Evolutionary conservation across 805 yeast species (phyloP).

Genomic region (Nakazawaea ishiwadae): DNA sequence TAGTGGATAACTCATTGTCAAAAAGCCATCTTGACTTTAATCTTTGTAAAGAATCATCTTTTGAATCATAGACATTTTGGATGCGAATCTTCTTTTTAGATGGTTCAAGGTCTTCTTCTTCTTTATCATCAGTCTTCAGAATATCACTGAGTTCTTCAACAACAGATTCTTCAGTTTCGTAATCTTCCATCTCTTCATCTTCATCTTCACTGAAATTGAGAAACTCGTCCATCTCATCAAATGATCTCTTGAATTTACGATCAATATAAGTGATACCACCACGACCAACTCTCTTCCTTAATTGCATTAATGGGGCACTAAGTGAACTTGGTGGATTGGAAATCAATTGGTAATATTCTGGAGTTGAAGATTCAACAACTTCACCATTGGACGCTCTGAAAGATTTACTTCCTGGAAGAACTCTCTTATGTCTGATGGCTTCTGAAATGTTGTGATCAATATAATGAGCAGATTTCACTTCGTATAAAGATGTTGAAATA

Average conservation of each 20-base stretch:
- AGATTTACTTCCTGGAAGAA: conserved; percentile 38
- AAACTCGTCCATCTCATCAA: conserved; percentile 33
- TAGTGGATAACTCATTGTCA: conserved; percentile 40
- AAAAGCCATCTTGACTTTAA: conserved; percentile 45
- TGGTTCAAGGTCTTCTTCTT: conserved; percentile 2
- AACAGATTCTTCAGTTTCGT: too few species aligned
- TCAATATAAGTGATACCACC: conserved; percentile 69
- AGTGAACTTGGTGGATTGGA: conserved; percentile 22
- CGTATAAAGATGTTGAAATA: conserved; percentile 64
- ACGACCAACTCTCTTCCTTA: conserved; percentile 76
- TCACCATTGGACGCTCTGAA: conserved; percentile 50
- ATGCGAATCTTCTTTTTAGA: conserved; percentile 17
- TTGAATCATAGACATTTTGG: conserved; percentile 28
- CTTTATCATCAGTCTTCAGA: neutral
- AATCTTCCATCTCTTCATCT: too few species aligned
- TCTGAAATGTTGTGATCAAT: conserved; percentile 36
- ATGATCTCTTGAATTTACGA: conserved; percentile 41
- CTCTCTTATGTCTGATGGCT: conserved; percentile 39
- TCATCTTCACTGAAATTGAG: conserved; percentile 33
- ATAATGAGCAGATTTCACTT: conserved; percentile 56
- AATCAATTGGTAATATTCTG: conserved; percentile 40
- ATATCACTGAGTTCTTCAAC: neutral
- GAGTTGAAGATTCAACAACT: conserved; percentile 39
- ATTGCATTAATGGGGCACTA: conserved; percentile 50
- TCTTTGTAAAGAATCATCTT: conserved; percentile 30